Base-by-base conservation (phyloP, 225 moss, liverwort and hornwort species). In the Takakia lepidozioides region DNA sequence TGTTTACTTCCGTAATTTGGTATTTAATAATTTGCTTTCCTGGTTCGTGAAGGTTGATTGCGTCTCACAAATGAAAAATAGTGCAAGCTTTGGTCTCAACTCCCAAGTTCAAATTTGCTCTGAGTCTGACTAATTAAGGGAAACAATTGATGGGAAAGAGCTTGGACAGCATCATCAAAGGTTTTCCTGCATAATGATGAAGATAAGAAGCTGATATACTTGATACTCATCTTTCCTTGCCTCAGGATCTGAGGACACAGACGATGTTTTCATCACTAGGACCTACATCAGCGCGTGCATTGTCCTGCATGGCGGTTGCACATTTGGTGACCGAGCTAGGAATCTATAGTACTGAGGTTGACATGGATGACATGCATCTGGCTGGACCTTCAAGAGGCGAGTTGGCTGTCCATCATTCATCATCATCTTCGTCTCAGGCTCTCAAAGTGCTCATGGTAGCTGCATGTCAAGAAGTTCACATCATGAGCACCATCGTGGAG, bases 381-480 rank as follows among this genome's bases (percentile, higher is more conserved):
- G 56, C 57, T 34, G 11, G 32, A 5, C 15, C 55, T 56, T 69
- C 37, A 25, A 52, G 42, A 26, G 54, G 28, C 47, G 23, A 19
- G 48, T 56, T 29, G 39, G 35, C 47, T 32, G 62, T 44, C 38
- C 50, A 57, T 45, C 54, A 52, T 57, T 62, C 62, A 62, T 63
- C 60, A 52, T 56, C 55, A 55, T 63, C 70, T 40, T 67, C 74
- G 27, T 70, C 62, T 63, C 74, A 72, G 54, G 80, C 79, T 54
- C 57, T 91, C 66, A 75, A 78, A 75, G 57, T 91, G 60, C 64
- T 98, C 51, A 60, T 85, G 65, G 61, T 69, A 66, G 82, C 84
- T 69, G 71, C 84, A 55, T 75, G 80, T 59, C 77, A 87, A 65
- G 95, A 80, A 29, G 66, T 80, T 36, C 66, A 61, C 37, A 67